phyloP scores from a whole-genome alignment of 2,329 filamentous ascomycete genomes.

The Ophiostoma pallidulum region DNA sequence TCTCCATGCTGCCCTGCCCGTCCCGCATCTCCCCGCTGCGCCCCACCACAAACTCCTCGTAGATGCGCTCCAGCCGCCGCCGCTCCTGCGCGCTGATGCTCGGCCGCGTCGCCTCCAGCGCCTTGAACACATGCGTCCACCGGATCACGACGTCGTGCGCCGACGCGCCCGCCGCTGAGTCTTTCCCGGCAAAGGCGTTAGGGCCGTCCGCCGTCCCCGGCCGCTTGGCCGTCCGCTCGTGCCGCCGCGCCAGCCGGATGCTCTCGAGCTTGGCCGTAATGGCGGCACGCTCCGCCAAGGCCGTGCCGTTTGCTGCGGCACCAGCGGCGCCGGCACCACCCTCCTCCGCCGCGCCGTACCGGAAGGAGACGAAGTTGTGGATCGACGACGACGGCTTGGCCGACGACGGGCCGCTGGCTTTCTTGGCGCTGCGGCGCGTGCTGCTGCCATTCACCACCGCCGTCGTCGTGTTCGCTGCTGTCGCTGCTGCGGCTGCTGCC shows the following conservation, averaged over 20 bases:
- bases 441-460: constrained; percentile 22
- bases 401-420: not conserved
- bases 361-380: constrained; percentile 70
- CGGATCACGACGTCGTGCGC: constrained; percentile 63
- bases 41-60: constrained; percentile 84
- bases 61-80: constrained; percentile 66
- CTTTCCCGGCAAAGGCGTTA: constrained; percentile 14
- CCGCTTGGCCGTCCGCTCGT: constrained; percentile 36
- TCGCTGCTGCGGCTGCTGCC: too few relatives aligned
- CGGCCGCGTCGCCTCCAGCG: constrained; percentile 65
- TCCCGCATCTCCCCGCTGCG: constrained; percentile 92
- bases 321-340: constrained; percentile 32
- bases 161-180: constrained; percentile 9
- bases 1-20: constrained; percentile 82
- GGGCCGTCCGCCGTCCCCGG: constrained; percentile 14
- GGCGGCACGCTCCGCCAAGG: constrained; percentile 64
- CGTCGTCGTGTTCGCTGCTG: too few relatives aligned
- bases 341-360: constrained; percentile 53
- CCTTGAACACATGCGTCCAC: constrained; percentile 75
- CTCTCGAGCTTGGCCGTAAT: constrained; percentile 75
- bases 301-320: too few relatives aligned
- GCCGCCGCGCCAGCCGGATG: constrained; percentile 62
- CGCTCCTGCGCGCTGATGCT: constrained; percentile 77
- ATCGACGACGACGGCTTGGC: constrained; percentile 19
- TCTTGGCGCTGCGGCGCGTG: constrained; percentile 9